Conservation (phyloP, 176 grass and related monocot genomes). For the Bromus sterilis region DNA sequence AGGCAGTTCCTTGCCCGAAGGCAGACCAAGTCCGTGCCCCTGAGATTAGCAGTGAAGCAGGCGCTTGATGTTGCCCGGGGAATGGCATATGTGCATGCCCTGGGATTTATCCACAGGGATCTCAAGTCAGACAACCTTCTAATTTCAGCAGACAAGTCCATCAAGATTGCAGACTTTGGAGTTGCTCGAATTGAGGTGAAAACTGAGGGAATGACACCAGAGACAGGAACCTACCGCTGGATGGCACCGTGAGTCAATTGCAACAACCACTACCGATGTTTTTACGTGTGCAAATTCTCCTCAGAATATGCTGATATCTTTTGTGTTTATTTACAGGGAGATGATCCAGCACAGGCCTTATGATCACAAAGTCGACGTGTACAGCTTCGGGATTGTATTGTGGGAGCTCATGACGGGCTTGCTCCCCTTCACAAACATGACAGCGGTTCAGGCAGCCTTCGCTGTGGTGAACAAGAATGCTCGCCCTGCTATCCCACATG, state of each 20-base stretch:
- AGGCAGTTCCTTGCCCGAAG: constrained; percentile 57
- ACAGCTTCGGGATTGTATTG: constrained; percentile 77
- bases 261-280: neutral
- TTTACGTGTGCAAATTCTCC: neutral
- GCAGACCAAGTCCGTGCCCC: constrained; percentile 55
- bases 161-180: constrained; percentile 85
- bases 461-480: constrained; percentile 58
- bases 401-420: constrained; percentile 71
- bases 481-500: constrained; percentile 43
- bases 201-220: constrained; percentile 75
- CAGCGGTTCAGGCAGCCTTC: constrained; percentile 73
- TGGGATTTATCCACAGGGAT: constrained; percentile 66
- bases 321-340: constrained; percentile 32
- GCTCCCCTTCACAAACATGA: constrained; percentile 77
- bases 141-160: constrained; percentile 67
- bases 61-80: constrained; percentile 63
- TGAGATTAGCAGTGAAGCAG: constrained; percentile 56
- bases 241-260: constrained; percentile 73
- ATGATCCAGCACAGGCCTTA: constrained; percentile 92
- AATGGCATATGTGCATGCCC: constrained; percentile 62
- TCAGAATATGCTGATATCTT: neutral
- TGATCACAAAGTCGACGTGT: constrained; percentile 68
- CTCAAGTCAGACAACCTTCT: constrained; percentile 77
- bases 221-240: constrained; percentile 79
- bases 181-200: constrained; percentile 76